Base-by-base conservation (phyloP, 169 alveolate species). In the Babesia ovis region DNA sequence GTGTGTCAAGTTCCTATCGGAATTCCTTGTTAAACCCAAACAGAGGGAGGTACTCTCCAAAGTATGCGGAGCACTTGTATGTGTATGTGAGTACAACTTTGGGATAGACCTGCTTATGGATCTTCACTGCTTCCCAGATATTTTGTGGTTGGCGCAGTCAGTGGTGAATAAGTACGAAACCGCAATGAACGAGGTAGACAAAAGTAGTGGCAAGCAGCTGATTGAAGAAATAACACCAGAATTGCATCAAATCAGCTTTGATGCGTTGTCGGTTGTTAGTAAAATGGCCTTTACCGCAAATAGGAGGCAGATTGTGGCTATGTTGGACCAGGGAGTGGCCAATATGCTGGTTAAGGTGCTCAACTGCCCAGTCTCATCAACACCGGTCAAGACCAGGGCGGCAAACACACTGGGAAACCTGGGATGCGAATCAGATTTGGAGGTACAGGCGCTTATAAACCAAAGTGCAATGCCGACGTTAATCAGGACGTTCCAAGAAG, bases 361-460 rank as follows among this genome's bases (percentile, higher is more conserved):
- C 25, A 84, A 85, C 55, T 88, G 91, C 79, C 90, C 94, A 29
- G 80, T 69, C 31, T 76, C 91, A 39, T 80, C 86, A 67, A 83
- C 94, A 37, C 73, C 80, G 59, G 89, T 91, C 29, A 70, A 91
- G 76, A 92, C 96, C 57, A 80, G 96, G 41, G 92, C 94, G n/a
- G 90, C 95, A 72, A 92, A 92, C 76, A 85, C 93, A 27, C 89
- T 92, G 31, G 96, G 96, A 34, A 92, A 92, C 79, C 71, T 92
- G 68, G 96, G 92, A 22, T 92, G 94, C 73, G 96, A 92, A 77
- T 86, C 96, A 12, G 91, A 90, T 45, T 62, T 84, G 45, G 94
- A 90, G 66, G 90, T 89, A 60, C 93, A 90, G 68, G 70, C 85
- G 42, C 67, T 92, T 60, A 88, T 92, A 37, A 92, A 89, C 74